Base-by-base conservation (phyloP, 257 asterid genomes). In the Coffea eugenioides region DNA sequence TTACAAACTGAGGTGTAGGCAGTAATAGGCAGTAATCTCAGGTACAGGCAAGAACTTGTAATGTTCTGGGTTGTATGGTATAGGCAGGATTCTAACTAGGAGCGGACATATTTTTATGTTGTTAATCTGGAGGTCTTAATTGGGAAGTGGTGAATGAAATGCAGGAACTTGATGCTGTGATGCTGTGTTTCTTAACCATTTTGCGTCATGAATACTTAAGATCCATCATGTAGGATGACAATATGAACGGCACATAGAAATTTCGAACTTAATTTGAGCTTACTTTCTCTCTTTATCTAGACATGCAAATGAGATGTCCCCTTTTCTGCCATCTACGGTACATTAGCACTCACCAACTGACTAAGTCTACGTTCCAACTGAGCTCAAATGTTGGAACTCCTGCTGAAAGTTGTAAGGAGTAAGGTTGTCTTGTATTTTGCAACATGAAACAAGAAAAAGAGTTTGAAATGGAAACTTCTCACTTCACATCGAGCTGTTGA, bases 1-100 rank as follows among this genome's bases (percentile, higher is more conserved):
- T 81, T 80, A 78, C 81, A 74, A 73, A 80, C 77, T 80, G 83
- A 84, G 80, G 74, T 62, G 46, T 69, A 78, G 85, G 82, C 81
- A 83, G 85, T 23, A 34, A 52, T 27, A 36, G 54, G 43, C 43
- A 39, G 43, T 4, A 74, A 20, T 18, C 43, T 48, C 49, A 66
- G 80, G 48, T 36, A 56, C 69, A 56, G 76, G 49, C 36, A 43
- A 27, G 71, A 61, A 39, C 43, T 39, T 39, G 73, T 71, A 46
- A 54, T 79, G 64, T 59, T 16, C 13, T 74, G 74, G 75, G 64
- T 57, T 9, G 76, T 31, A 52, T 6, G 69, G 8, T 59, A 41
- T 72, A 73, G 48, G 34, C 45, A 68, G 80, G n/a, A 76, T 46
- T 75, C 77, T 39, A 49, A 25, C 67, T 75, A 45, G 76, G 16